Evolutionary conservation across 805 yeast species (phyloP).

Genomic region (Candida xyloterini): DNA sequence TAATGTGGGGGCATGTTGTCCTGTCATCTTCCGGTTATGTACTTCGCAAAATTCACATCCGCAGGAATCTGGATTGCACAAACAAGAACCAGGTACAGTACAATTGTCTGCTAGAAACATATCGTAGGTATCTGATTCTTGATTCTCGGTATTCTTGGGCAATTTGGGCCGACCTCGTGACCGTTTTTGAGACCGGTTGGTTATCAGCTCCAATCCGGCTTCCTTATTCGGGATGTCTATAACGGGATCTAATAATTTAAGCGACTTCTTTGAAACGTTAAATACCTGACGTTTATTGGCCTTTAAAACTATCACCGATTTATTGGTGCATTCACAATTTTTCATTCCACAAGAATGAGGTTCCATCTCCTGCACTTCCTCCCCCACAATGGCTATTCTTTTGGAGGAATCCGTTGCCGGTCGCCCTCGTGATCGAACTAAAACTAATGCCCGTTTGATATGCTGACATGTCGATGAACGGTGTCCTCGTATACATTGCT

Average conservation of each 20-base stretch:
- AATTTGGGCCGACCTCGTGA: constrained; percentile 14
- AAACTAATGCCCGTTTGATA: constrained; percentile 71
- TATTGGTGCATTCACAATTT: constrained; percentile 7
- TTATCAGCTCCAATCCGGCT: constrained; percentile 32
- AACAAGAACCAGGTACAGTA: constrained; percentile 35
- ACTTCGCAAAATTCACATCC: constrained; percentile 32
- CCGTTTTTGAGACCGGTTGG: constrained; percentile 20
- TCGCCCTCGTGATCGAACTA: constrained; percentile 87
- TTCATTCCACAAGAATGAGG: constrained; percentile 6
- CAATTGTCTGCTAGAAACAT: constrained; percentile 33
- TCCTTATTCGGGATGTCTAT: constrained; percentile 32
- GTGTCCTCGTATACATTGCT: constrained; percentile 89
- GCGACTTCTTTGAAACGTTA: constrained; percentile 34
- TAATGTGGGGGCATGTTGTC: constrained; percentile 5
- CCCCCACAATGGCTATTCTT: constrained; percentile 59
- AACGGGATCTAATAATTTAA: constrained; percentile 34
- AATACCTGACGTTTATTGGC: constrained; percentile 36
- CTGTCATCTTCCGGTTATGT: constrained; percentile 18
- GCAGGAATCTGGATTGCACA: constrained; percentile 33
- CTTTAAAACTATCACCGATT: constrained; percentile 29
- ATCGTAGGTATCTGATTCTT: constrained; percentile 24
- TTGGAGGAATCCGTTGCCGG: constrained; percentile 62
- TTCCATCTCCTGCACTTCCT: constrained; percentile 21
- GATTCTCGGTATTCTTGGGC: not conserved
- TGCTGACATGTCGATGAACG: constrained; percentile 86